Evolutionary conservation across 176 grass and related monocot species (phyloP), one percentile per base, ranked within the genome.

Genomic region (Triticum aestivum): DNA sequence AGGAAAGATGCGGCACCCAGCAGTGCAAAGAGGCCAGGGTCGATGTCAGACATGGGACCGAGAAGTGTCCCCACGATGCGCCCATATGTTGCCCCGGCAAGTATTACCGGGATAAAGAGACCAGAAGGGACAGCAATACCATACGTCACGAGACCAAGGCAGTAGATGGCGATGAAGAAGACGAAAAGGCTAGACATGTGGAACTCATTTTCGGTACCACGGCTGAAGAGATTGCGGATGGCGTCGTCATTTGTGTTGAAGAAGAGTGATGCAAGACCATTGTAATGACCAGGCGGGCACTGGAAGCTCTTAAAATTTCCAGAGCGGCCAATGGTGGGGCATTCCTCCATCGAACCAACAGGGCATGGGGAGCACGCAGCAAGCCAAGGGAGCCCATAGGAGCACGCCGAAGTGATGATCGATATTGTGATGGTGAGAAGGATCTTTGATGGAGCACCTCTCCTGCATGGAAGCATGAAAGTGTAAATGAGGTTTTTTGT

Each of bases 211-310:
- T 90, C 86, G 0, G 94, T 99, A 72, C 92, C 92, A 52, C 69
- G 79, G 37, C 90, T 94, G 90, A 99, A 99, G 37, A 99, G 89
- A 77, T 94, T 99, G 80, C 94, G 94, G 67, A 96, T 96, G 67
- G 97, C 97, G 56, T 99, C 97, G 0, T 99, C 97, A 33, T 96
- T 99, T 78, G 97, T 99, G 86, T 89, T 96, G 77, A 96, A 95
- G 90, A 99, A 94, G 29, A 99, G 94, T 14, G 94, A 96, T 17
- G 97, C 97, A 15, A 99, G 97, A 58, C 88, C 94, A 7, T 97
- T 99, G 92, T 99, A 99, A 49, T 97, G 78, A 10, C 92, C 97
- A 1, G 92, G 89, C 9, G 90, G 89, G 62, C 97, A 99, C 64
- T 97, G 94, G 58, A 99, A 97, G 68, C 89, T 94, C 85, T 97